Conservation (phyloP, 345 rosid genomes). For the Rhodamnia rubescens region DNA sequence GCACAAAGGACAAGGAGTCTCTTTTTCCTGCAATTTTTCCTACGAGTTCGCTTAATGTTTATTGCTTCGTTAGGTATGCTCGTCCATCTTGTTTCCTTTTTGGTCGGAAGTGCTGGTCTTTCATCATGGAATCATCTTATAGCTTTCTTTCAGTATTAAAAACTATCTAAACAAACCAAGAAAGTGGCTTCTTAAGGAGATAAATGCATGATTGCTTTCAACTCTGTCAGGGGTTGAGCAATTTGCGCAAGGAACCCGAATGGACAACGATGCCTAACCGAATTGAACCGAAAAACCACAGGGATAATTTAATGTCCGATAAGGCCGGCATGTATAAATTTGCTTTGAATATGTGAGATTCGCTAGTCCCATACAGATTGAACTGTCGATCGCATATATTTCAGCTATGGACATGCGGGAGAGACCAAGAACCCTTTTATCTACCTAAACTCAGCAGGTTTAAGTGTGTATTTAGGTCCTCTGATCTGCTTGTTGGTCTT, state of each 20-base stretch:
- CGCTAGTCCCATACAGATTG: background rate
- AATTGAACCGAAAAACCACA: background rate
- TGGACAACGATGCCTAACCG: background rate
- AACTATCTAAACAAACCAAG: background rate
- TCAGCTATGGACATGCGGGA: background rate
- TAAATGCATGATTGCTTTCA: background rate
- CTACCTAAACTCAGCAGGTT: background rate
- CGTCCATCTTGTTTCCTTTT: background rate
- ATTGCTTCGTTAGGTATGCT: background rate
- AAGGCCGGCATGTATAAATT: background rate
- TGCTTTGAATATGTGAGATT: background rate
- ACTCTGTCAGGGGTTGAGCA: background rate
- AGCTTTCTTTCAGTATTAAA: background rate
- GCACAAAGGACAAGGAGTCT: background rate
- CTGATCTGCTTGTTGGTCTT: background rate
- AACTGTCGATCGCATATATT: background rate
- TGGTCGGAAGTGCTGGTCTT: background rate
- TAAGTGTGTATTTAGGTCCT: background rate
- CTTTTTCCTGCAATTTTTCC: background rate
- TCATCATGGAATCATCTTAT: background rate
- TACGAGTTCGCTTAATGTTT: background rate
- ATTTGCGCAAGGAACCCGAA: background rate
- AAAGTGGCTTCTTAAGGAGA: no score
- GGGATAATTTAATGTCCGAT: background rate
- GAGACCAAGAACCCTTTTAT: background rate